phyloP scores from a whole-genome alignment of 345 rosid species.

The Gossypium thurberi region DNA sequence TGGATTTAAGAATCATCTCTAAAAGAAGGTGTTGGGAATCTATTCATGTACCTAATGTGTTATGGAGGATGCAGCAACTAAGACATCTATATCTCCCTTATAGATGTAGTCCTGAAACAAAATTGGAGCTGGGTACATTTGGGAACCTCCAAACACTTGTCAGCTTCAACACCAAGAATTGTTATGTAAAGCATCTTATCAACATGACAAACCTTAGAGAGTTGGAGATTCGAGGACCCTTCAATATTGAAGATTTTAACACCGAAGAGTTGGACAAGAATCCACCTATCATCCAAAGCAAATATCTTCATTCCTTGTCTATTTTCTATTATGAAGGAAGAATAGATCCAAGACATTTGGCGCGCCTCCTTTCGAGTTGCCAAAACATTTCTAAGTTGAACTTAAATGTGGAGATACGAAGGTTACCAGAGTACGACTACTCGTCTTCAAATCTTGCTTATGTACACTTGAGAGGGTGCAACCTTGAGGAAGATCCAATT shows the following conservation, averaged over 20 bases:
- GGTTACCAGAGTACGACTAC: neutral
- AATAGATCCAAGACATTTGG: neutral
- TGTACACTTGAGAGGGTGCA: rapidly evolving
- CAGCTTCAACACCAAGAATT: neutral
- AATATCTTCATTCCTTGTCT: neutral
- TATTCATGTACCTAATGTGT: neutral
- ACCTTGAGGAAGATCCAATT: neutral
- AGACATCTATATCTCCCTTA: slow-evolving; percentile 5
- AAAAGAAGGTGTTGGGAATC: rapidly evolving
- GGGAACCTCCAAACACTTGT: neutral
- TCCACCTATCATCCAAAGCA: neutral
- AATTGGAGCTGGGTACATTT: neutral
- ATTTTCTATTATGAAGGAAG: rapidly evolving
- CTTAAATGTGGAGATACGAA: neutral
- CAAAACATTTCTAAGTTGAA: neutral
- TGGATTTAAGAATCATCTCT: slow-evolving; percentile 13
- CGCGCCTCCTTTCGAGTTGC: neutral
- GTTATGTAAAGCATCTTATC: neutral
- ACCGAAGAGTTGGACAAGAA: neutral
- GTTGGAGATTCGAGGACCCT: neutral
- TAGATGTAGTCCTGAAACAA: neutral
- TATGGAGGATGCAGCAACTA: slow-evolving; percentile 3
- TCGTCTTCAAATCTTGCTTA: neutral
- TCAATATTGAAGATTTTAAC: neutral
- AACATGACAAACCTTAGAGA: neutral